Conservation (phyloP, 176 grass and related monocot genomes). For the Avena atlantica region DNA sequence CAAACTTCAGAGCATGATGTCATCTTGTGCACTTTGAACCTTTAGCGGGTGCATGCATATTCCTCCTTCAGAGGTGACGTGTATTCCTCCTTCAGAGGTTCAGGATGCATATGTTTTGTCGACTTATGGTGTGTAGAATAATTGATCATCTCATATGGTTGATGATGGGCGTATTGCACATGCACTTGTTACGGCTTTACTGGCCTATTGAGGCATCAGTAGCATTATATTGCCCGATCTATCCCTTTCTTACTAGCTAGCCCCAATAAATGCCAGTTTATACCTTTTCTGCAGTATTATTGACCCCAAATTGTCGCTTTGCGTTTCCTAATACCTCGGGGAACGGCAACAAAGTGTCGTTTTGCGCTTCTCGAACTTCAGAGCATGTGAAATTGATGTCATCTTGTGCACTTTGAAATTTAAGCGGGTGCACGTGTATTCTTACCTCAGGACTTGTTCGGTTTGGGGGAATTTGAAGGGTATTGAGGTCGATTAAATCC, state of each 20-base stretch:
- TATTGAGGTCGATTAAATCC: too few species aligned
- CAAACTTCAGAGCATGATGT: neutral
- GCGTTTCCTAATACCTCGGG: neutral
- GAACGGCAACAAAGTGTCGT: neutral
- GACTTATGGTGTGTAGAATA: conserved; percentile 10
- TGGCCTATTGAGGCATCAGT: neutral
- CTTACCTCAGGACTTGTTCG: too few species aligned
- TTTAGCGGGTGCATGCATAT: neutral
- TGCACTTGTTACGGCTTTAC: neutral
- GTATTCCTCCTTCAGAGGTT: neutral
- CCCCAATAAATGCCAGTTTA: neutral
- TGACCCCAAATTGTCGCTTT: conserved; percentile 12
- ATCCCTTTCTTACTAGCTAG: neutral
- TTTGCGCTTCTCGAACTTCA: neutral
- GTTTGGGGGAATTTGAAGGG: too few species aligned
- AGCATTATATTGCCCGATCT: conserved; percentile 25
- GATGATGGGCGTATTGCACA: conserved; percentile 23
- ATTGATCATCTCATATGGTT: conserved; percentile 1
- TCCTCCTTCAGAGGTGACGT: too few species aligned
- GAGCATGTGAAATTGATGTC: neutral
- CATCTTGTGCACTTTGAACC: neutral
- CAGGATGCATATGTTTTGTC: neutral
- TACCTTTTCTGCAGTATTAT: conserved; percentile 20
- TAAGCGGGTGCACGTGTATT: neutral
- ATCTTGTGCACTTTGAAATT: neutral